Base-by-base conservation (phyloP, 2,329 filamentous ascomycete species). In the Xylaria multiplex region DNA sequence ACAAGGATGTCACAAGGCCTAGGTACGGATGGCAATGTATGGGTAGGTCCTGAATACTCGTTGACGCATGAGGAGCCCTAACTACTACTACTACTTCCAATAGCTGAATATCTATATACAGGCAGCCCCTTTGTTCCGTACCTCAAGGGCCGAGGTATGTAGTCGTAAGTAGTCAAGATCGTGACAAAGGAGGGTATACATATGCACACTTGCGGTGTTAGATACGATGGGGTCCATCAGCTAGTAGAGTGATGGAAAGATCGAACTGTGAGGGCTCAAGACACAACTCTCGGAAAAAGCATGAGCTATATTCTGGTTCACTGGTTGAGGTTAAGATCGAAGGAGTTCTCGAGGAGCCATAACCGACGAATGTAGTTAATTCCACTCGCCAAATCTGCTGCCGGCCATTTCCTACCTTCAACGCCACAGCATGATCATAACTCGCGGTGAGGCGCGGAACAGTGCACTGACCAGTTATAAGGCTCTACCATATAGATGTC, bases 381-480 rank as follows among this genome's bases (percentile, higher is more conserved):
- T 65, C 63, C 58, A 62, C 58, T 53, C 58, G 58, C 63, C 63
- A 65, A 65, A 62, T 65, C 58, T 65, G 63, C 63, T 53, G 58
- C 63, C 63, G 58, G 63, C 57, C 63, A 65, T 65, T 65, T 65
- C 58, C 58, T 65, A 35, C 45, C 63, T 65, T 65, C 46, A 65
- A 65, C 63, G 58, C 63, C 54, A 65, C 63, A 65, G 63, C 53
- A 65, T 65, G 58, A 65, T 62, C 62, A 62, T 65, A 65, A 62
- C 63, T 62, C 58, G 58, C 63, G 62, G 63, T 65, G 63, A 65
- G 58, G 58, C 63, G 58, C 63, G 52, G 63, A 62, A 66, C 48
- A 66, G 54, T 62, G 59, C 59, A 66, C 59, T 59, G 40, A 66
- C 59, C 59, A 66, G 59, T 60, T 67, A 60, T 64, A 67, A 64